A percentile compares a stretch with the other conserved stretches of the same genome.
Evolutionary conservation across 2,329 filamentous ascomycete genomes (phyloP).

Genomic region (Aspergillus caelatus): DNA sequence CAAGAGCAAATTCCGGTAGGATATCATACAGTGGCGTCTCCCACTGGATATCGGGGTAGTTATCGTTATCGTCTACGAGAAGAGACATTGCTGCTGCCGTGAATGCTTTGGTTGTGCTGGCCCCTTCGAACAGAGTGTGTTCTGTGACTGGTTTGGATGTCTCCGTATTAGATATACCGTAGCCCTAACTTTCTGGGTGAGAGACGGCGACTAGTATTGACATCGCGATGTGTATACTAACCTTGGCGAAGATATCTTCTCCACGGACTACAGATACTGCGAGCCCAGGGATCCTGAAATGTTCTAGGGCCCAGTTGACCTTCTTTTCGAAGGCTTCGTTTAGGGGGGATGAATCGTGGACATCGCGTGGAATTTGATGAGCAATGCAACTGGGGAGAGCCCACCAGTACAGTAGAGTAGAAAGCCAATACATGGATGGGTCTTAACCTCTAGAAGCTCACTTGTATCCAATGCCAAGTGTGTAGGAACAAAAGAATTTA

Average conservation of each 20-base stretch:
- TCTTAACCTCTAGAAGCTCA: neutral
- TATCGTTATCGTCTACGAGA: slow-evolving; percentile 43
- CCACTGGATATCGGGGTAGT: slow-evolving; percentile 47
- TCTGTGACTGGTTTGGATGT: slow-evolving; percentile 10
- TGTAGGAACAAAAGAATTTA: neutral
- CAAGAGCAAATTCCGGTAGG: slow-evolving; percentile 56
- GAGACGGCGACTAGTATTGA: neutral
- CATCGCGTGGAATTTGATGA: neutral
- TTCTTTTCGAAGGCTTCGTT: neutral
- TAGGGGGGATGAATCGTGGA: neutral
- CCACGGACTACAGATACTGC: neutral
- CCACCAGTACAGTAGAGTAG: neutral
- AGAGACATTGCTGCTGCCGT: slow-evolving; percentile 38
- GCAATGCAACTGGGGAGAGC: neutral
- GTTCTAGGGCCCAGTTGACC: neutral
- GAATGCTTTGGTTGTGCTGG: slow-evolving; percentile 27
- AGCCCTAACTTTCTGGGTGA: neutral
- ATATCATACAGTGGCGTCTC: slow-evolving; percentile 51
- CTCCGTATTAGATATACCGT: neutral
- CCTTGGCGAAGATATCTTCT: neutral
- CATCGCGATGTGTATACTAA: neutral
- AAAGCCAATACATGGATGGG: neutral
- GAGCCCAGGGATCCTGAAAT: neutral
- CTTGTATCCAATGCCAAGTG: neutral
- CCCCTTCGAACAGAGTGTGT: slow-evolving; percentile 30